Percentiles rank a stretch among this genome's conserved stretches.
Evolutionary conservation across 192 early-diverging fungal species (phyloP).

Genomic region (Rhizophagus sp.): DNA sequence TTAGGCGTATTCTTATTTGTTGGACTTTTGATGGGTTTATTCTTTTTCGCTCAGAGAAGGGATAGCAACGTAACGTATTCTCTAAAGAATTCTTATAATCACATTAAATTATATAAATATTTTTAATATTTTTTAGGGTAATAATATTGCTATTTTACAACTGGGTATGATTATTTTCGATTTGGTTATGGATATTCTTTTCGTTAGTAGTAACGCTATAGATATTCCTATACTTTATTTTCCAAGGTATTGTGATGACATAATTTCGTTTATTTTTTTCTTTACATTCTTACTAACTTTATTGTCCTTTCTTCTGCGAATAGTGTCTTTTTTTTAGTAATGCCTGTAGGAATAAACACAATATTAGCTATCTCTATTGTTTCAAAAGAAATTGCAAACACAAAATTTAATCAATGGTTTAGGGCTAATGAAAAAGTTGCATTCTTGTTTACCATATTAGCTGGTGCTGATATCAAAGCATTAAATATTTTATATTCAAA

Average conservation of each 20-base stretch:
- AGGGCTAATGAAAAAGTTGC: background rate
- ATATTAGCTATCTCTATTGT: conserved; percentile 1
- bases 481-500: conserved; percentile 10
- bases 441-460: conserved; percentile 3
- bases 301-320: too few relatives aligned
- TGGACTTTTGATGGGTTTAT: background rate
- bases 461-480: conserved; percentile 17
- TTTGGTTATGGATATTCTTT: conserved; percentile 2
- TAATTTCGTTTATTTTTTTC: background rate
- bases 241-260: background rate
- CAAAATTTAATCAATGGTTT: conserved; percentile 3
- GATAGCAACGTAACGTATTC: background rate
- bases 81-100: background rate
- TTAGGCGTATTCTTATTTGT: background rate
- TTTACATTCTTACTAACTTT: background rate
- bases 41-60: background rate
- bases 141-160: background rate
- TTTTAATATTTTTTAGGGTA: background rate
- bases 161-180: conserved; percentile 12
- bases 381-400: background rate
- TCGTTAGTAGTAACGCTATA: background rate
- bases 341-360: background rate
- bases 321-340: background rate
- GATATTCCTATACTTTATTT: background rate
- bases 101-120: background rate